Conservation (phyloP, 441 rosid genomes). For the Cnidoscolus chayamansa region DNA sequence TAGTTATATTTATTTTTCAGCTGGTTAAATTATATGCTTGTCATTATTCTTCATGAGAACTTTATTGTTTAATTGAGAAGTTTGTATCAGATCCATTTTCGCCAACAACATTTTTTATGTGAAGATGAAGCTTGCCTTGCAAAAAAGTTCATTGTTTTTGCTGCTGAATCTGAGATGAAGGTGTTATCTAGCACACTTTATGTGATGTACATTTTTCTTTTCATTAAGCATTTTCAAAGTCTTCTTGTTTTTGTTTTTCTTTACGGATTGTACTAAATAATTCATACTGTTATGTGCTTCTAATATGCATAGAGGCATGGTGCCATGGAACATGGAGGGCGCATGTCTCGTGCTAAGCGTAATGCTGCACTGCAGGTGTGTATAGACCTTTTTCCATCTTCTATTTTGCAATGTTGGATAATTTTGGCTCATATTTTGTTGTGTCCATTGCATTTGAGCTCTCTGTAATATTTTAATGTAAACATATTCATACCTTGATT, state of each 20-base stretch:
- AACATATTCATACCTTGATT: too few relatives aligned
- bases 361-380: conserved; percentile 74
- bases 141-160: conserved; percentile 70
- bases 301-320: conserved; percentile 60
- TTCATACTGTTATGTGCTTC: not conserved
- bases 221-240: not conserved
- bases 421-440: not conserved
- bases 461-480: not conserved
- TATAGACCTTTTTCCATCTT: conserved; percentile 7
- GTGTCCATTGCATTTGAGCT: not conserved
- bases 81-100: conserved; percentile 58
- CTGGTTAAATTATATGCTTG: conserved; percentile 11
- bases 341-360: conserved; percentile 71
- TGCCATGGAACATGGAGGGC: conserved; percentile 75
- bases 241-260: not conserved
- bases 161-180: conserved; percentile 73
- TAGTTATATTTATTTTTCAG: conserved; percentile 24
- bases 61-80: conserved; percentile 9
- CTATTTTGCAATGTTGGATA: not conserved
- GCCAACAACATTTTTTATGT: conserved; percentile 68
- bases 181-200: conserved; percentile 30
- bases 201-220: conserved; percentile 1
- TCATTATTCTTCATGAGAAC: not conserved
- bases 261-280: not conserved
- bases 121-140: conserved; percentile 85